Evolutionary conservation across 768 basidiomycete genomes (phyloP).

Genomic region (Boletus pseudo-olivaceus): DNA sequence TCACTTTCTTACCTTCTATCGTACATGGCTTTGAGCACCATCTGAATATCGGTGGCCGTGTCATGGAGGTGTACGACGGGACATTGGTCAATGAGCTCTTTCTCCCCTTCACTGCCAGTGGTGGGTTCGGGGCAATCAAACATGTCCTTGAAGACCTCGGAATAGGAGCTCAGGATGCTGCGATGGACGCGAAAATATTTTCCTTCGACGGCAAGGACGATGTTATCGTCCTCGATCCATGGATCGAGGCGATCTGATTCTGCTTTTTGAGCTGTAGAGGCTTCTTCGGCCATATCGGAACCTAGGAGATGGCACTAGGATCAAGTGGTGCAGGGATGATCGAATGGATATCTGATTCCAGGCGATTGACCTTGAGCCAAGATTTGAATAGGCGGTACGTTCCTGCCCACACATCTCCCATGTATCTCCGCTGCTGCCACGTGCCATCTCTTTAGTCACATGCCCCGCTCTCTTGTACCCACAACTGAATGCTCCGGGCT

Average conservation of each 20-base stretch:
- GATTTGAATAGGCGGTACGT: too few relatives aligned
- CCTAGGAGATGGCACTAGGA: neutral
- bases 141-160: slow-evolving; percentile 5
- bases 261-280: neutral
- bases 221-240: slow-evolving; percentile 5
- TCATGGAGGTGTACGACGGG: slow-evolving; percentile 22
- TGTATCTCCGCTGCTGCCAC: too few relatives aligned
- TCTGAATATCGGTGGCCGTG: slow-evolving; percentile 7
- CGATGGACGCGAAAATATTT: slow-evolving; percentile 7
- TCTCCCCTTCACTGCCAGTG: neutral
- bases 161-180: neutral
- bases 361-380: neutral
- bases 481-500: too few relatives aligned
- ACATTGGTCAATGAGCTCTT: slow-evolving; percentile 7
- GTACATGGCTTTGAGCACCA: slow-evolving; percentile 17
- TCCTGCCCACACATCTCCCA: too few relatives aligned
- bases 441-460: too few relatives aligned
- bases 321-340: neutral
- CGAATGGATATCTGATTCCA: neutral
- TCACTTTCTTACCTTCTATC: slow-evolving; percentile 9
- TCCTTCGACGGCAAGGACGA: neutral
- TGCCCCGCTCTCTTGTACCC: too few relatives aligned
- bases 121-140: neutral
- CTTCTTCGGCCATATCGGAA: neutral
- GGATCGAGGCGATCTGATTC: slow-evolving; percentile 5